Evolutionary conservation across 148 eudicot species (phyloP).

Genomic region (Nyssa sinensis): DNA sequence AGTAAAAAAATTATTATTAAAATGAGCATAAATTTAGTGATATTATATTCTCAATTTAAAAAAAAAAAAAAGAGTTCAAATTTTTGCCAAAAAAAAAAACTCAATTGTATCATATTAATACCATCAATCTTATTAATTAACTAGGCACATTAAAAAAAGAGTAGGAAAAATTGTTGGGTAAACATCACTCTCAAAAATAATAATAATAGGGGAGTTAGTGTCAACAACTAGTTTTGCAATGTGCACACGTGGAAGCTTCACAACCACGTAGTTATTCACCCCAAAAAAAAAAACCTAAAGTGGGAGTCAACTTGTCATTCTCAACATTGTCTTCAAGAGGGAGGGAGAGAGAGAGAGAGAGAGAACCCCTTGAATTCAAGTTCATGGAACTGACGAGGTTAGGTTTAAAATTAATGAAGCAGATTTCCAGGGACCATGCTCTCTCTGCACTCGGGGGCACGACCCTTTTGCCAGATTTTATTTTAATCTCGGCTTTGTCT

Average conservation of each 20-base stretch:
- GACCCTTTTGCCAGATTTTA: conserved; percentile 23
- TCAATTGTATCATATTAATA: too few species aligned
- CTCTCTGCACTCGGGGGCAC: conserved; percentile 31
- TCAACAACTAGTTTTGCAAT: background rate
- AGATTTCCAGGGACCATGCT: conserved; percentile 31
- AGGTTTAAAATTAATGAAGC: conserved; percentile 22
- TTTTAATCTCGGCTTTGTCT: background rate
- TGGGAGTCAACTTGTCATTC: conserved; percentile 24
- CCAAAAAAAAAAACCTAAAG: background rate
- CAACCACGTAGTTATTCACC: background rate
- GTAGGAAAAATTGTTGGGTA: too few species aligned
- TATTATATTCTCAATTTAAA: too few species aligned
- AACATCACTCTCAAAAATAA: too few species aligned
- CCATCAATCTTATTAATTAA: too few species aligned
- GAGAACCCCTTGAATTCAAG: conserved; percentile 14
- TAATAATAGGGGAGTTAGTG: too few species aligned
- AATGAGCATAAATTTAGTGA: too few species aligned
- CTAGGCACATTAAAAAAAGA: too few species aligned
- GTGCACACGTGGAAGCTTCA: background rate
- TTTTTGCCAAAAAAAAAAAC: too few species aligned
- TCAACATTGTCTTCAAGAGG: conserved; percentile 12
- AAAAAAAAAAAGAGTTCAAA: too few species aligned
- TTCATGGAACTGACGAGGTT: conserved; percentile 14
- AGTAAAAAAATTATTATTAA: too few species aligned
- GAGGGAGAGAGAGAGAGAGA: conserved; percentile 15